Evolutionary conservation across 2,329 filamentous ascomycete species (phyloP).

Genomic region (Penicillium sp.): DNA sequence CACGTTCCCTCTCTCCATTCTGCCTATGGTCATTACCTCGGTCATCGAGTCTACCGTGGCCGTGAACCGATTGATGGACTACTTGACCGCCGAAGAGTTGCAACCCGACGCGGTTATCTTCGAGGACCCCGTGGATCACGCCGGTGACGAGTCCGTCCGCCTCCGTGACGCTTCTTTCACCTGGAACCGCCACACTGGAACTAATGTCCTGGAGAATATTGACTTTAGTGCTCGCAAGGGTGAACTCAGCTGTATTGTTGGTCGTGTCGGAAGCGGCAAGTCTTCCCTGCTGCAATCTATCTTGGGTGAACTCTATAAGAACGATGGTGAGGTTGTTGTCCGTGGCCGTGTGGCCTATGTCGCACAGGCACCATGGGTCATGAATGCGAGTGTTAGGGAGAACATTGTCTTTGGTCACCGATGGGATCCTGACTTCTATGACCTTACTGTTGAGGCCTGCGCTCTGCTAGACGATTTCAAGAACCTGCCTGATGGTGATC

Average conservation of each 20-base stretch:
- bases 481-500: slow-evolving; percentile 89
- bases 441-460: slow-evolving; percentile 86
- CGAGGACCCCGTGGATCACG: slow-evolving; percentile 67
- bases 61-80: slow-evolving; percentile 78
- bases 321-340: slow-evolving; percentile 76
- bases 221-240: slow-evolving; percentile 88
- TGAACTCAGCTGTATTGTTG: slow-evolving; percentile 88
- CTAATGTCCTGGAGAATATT: slow-evolving; percentile 72
- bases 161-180: slow-evolving; percentile 87
- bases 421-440: slow-evolving; percentile 91
- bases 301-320: slow-evolving; percentile 88
- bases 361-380: slow-evolving; percentile 90
- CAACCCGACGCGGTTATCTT: slow-evolving; percentile 76
- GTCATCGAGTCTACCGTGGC: slow-evolving; percentile 96
- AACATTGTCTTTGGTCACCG: slow-evolving; percentile 96
- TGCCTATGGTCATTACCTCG: slow-evolving; percentile 97
- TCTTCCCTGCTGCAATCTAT: slow-evolving; percentile 87
- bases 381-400: slow-evolving; percentile 95
- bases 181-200: slow-evolving; percentile 79
- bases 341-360: slow-evolving; percentile 86
- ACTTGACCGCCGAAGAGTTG: slow-evolving; percentile 83
- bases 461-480: slow-evolving; percentile 87
- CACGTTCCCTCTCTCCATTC: slow-evolving; percentile 86
- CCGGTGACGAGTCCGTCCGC: slow-evolving; percentile 80
- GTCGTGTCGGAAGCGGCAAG: slow-evolving; percentile 91